phyloP scores from a whole-genome alignment of 2,329 filamentous ascomycete species.

The Alternaria alternata region DNA sequence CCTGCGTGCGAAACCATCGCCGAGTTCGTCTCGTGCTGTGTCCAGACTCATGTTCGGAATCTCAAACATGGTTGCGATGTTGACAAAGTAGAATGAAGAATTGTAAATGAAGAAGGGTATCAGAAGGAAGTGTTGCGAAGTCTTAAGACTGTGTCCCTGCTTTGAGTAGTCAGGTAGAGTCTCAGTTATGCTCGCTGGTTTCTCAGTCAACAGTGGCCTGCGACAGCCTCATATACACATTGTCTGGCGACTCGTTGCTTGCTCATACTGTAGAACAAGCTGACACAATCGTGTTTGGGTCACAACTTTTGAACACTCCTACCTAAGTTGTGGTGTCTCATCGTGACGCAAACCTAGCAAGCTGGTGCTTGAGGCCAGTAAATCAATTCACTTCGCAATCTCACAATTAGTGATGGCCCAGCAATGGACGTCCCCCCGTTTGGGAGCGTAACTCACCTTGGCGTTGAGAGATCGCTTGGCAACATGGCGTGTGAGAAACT shows the following conservation, averaged over 20 bases:
- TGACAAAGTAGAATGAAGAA: not conserved
- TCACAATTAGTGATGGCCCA: not conserved
- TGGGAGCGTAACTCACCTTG: not conserved
- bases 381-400: not conserved
- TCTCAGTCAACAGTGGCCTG: not conserved
- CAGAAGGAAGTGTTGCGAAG: not conserved
- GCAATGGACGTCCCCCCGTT: not conserved
- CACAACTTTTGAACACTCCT: not conserved
- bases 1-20: not conserved
- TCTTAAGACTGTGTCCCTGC: not conserved
- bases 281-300: not conserved
- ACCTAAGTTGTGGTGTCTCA: not conserved
- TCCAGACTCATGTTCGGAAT: not conserved
- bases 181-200: not conserved
- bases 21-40: not conserved
- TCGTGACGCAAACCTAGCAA: not conserved
- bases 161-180: not conserved
- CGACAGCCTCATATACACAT: not conserved
- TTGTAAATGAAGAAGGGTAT: not conserved
- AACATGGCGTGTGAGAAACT: not conserved
- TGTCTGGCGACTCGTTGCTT: not conserved
- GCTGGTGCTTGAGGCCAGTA: not conserved
- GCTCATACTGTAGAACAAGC: not conserved
- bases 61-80: not conserved
- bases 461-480: not conserved